Percentiles rank a stretch among this genome's conserved stretches.
phyloP scores from a whole-genome alignment of 768 basidiomycete species.

The Panellus pusillus region DNA sequence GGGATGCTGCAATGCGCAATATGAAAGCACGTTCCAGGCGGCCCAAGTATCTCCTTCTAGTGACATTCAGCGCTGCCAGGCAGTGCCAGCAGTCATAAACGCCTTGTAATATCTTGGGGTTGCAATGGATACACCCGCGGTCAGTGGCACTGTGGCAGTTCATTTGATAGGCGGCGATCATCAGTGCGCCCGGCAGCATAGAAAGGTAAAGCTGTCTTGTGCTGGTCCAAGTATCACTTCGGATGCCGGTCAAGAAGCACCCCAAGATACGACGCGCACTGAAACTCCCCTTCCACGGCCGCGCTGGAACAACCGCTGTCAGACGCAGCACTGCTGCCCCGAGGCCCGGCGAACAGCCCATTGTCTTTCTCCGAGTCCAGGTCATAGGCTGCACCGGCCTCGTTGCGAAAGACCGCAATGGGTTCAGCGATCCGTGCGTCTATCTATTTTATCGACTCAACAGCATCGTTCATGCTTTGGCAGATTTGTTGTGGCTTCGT shows the following conservation, averaged over 20 bases:
- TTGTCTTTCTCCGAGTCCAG: constrained; percentile 68
- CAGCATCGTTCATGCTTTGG: background rate
- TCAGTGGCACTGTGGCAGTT: too few relatives aligned
- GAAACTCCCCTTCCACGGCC: constrained; percentile 12
- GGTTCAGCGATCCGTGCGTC: constrained; percentile 77
- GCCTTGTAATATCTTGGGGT: too few relatives aligned
- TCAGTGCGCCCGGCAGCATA: too few relatives aligned
- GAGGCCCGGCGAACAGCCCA: constrained; percentile 59
- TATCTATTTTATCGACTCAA: background rate
- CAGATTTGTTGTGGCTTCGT: constrained; percentile 71
- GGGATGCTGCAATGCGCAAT: too few relatives aligned
- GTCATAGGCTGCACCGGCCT: constrained; percentile 65
- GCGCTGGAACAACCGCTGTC: constrained; percentile 3
- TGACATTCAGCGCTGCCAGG: too few relatives aligned
- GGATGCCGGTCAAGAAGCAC: constrained; percentile 13
- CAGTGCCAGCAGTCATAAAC: too few relatives aligned
- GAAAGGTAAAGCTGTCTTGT: too few relatives aligned
- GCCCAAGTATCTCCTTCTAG: too few relatives aligned
- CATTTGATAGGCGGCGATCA: too few relatives aligned
- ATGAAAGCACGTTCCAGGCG: too few relatives aligned
- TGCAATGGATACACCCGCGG: too few relatives aligned
- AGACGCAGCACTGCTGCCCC: constrained; percentile 35
- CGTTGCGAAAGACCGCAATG: constrained; percentile 62
- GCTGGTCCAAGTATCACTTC: too few relatives aligned
- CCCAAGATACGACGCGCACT: constrained; percentile 20